A percentile compares a stretch with the other conserved stretches of the same genome.
Conservation (phyloP, 2,329 filamentous ascomycete species). For the Dothistroma pini region DNA sequence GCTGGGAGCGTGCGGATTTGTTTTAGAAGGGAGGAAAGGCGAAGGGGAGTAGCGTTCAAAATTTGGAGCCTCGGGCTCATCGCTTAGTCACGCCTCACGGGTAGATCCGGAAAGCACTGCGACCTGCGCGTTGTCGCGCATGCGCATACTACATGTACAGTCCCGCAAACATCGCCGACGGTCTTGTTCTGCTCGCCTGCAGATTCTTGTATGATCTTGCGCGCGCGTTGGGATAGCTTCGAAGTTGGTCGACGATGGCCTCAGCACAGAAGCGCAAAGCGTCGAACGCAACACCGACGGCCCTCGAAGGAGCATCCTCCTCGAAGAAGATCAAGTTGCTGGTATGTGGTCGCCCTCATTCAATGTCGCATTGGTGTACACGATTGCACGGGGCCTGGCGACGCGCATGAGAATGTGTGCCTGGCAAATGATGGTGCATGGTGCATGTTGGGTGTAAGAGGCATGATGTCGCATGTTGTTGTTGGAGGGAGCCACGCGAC, state of each 20-base stretch:
- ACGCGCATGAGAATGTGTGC: slow-evolving; percentile 5
- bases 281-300: slow-evolving; percentile 45
- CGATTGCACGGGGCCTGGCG: not conserved
- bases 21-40: too few relatives aligned
- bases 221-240: not conserved
- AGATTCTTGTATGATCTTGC: not conserved
- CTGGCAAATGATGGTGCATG: not conserved
- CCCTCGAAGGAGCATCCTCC: slow-evolving; percentile 42
- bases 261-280: slow-evolving; percentile 56
- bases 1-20: too few relatives aligned
- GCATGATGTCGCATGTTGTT: not conserved
- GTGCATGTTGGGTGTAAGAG: not conserved
- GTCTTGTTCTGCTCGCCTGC: not conserved
- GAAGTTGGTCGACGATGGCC: slow-evolving; percentile 34
- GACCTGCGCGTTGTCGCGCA: not conserved
- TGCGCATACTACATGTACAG: not conserved
- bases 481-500: not conserved
- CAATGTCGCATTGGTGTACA: not conserved
- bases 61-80: not conserved
- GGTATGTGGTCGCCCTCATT: slow-evolving; percentile 47
- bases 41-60: not conserved
- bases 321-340: slow-evolving; percentile 57
- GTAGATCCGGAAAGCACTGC: not conserved
- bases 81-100: too few relatives aligned
- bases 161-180: not conserved